These are phyloP conservation scores for Fomitopsis serialis DNA, from an alignment of 768 basidiomycete genomes.

Conservation along the genomic window DNA sequence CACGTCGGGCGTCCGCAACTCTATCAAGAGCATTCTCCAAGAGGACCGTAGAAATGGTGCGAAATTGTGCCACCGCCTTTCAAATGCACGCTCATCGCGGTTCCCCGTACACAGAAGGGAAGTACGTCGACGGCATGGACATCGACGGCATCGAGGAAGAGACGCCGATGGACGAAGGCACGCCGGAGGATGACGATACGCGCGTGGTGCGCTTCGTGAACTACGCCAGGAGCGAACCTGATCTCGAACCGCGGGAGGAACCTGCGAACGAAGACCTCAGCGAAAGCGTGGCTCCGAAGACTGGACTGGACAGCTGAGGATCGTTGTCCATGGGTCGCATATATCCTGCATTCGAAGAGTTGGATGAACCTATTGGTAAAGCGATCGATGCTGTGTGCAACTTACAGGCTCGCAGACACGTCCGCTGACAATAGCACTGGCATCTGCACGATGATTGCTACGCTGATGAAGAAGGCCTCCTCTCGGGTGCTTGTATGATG, in stretches of 20 bases:
- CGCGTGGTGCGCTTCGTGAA: not conserved
- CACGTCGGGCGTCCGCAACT: constrained; percentile 29
- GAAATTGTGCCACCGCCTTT: not conserved
- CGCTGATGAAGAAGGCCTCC: too few species aligned
- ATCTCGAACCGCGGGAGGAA: not conserved
- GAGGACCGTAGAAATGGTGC: constrained; percentile 18
- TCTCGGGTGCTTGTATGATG: too few species aligned
- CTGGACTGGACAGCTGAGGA: not conserved
- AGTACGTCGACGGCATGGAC: not conserved
- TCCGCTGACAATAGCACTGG: too few species aligned
- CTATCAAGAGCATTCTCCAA: constrained; percentile 29
- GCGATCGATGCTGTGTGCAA: too few species aligned
- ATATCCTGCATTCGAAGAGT: too few species aligned
- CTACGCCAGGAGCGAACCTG: not conserved
- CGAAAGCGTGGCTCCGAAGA: not conserved
- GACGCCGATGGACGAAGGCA: not conserved
- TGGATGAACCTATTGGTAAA: too few species aligned
- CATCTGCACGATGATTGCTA: too few species aligned
- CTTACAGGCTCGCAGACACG: too few species aligned
- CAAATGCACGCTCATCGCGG: too few species aligned
- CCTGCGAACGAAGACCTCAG: not conserved
- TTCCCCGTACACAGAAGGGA: not conserved
- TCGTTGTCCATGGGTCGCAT: too few species aligned
- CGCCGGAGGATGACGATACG: not conserved
- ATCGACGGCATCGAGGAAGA: not conserved